These are phyloP conservation scores for Ustilago hordei DNA, from an alignment of 1,284 basidiomycete genomes.

Conservation along the genomic window DNA sequence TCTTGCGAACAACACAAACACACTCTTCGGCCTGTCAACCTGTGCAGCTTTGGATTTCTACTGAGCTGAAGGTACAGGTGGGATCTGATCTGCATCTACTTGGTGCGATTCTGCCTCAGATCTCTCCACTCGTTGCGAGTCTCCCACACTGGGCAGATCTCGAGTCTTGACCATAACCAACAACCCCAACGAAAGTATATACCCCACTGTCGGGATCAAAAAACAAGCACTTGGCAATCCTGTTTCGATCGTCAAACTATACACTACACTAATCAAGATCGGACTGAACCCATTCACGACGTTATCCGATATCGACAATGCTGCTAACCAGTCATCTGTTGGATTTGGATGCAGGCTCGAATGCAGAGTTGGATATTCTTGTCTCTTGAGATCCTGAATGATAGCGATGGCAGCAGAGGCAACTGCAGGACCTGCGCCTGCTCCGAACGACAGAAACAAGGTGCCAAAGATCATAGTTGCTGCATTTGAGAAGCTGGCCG, in stretches of 20 bases:
- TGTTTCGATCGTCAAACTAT: conserved; percentile 47
- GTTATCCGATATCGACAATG: conserved; percentile 42
- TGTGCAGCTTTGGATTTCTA: no score
- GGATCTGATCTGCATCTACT: not conserved
- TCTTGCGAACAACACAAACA: conserved; percentile 33
- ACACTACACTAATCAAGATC: conserved; percentile 42
- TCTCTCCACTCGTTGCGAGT: not conserved
- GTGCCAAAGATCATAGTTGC: conserved; percentile 41
- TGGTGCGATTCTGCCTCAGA: not conserved
- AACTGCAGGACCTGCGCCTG: conserved; percentile 41
- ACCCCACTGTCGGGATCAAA: conserved; percentile 39
- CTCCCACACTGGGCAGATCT: not conserved
- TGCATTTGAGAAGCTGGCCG: conserved; percentile 38
- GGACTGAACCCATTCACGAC: conserved; percentile 45
- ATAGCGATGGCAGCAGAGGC: conserved; percentile 48
- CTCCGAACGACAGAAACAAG: conserved; percentile 41
- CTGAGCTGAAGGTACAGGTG: no score
- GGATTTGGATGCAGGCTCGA: conserved; percentile 32
- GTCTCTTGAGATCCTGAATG: conserved; percentile 37
- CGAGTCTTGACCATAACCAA: conserved; percentile 27
- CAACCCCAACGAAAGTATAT: conserved; percentile 30
- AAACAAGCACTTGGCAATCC: conserved; percentile 41
- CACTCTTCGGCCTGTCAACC: not conserved
- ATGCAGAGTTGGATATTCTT: conserved; percentile 32
- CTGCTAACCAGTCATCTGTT: conserved; percentile 47